These are phyloP conservation scores for Cryptococcus hybrid DNA, from an alignment of 1,284 basidiomycete species.

Conservation along the genomic window DNA sequence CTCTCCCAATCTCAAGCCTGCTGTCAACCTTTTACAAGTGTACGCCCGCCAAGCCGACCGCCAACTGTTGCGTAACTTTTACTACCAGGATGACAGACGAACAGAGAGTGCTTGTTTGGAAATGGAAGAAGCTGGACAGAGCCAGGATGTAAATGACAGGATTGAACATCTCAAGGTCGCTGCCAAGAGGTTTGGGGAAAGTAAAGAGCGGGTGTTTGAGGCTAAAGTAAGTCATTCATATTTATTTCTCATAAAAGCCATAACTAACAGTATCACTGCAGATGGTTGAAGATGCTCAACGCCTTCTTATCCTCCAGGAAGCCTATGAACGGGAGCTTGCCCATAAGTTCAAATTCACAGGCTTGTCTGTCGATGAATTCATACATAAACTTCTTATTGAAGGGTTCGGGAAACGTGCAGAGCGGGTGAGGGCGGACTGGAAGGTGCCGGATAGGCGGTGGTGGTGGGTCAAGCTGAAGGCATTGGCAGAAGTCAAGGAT, in stretches of 20 bases:
- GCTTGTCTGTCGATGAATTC: constrained; percentile 78
- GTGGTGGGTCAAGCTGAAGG: constrained; percentile 87
- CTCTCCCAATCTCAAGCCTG: constrained; percentile 67
- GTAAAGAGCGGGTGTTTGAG: constrained; percentile 86
- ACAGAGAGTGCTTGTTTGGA: constrained; percentile 85
- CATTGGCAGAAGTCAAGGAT: constrained; percentile 71
- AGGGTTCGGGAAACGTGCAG: constrained; percentile 77
- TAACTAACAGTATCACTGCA: constrained; percentile 38
- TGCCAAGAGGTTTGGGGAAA: constrained; percentile 89
- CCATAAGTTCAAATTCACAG: constrained; percentile 71
- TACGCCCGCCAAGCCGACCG: constrained; percentile 87
- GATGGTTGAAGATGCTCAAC: constrained; percentile 85
- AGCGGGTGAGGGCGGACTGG: constrained; percentile 80
- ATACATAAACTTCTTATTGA: constrained; percentile 71
- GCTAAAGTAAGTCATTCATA: constrained; percentile 64
- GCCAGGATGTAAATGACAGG: constrained; percentile 66
- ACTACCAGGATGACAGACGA: constrained; percentile 95
- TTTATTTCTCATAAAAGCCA: neutral
- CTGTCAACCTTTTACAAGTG: constrained; percentile 74
- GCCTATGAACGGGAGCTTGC: constrained; percentile 83
- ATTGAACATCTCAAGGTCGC: constrained; percentile 73
- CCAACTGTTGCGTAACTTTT: constrained; percentile 92
- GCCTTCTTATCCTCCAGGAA: constrained; percentile 75
- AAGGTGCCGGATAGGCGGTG: constrained; percentile 86
- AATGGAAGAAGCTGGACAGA: constrained; percentile 72